A percentile compares a stretch with the other conserved stretches of the same genome.
phyloP scores from a whole-genome alignment of 768 basidiomycete genomes.

The Cystobasidium onofrii region DNA sequence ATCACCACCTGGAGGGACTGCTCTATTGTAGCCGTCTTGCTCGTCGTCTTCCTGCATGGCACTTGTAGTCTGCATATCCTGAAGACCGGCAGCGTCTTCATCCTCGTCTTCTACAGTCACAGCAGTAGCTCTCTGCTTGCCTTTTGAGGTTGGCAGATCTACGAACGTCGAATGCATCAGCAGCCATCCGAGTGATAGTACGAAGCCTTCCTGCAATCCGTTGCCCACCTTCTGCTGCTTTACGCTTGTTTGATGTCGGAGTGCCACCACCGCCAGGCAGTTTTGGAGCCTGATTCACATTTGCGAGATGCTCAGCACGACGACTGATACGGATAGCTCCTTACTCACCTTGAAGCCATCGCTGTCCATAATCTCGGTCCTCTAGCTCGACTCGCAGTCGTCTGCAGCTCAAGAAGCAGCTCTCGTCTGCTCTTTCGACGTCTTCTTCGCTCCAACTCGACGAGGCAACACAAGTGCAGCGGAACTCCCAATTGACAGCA shows the following conservation, averaged over 20 bases:
- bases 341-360: conserved; percentile 22
- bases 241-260: background rate
- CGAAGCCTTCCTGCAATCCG: background rate
- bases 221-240: conserved; percentile 17
- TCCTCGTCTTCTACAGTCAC: conserved; percentile 20
- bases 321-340: background rate
- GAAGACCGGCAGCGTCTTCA: conserved; percentile 27
- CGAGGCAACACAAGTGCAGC: background rate
- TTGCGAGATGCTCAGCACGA: background rate
- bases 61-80: background rate
- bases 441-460: background rate
- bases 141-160: conserved; percentile 1
- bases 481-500: background rate
- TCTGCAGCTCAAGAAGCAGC: background rate
- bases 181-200: too few relatives aligned
- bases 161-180: background rate
- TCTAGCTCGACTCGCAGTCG: background rate
- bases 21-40: conserved; percentile 51
- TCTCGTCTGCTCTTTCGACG: background rate
- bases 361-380: background rate
- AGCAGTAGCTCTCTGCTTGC: conserved; percentile 27
- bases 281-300: conserved; percentile 28
- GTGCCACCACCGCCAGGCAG: conserved; percentile 10
- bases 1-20: conserved; percentile 76
- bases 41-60: conserved; percentile 47